Evolutionary conservation across 129 eudicot species (phyloP), one percentile per base, ranked within the genome.

Genomic region (Ambrosia artemisiifolia): DNA sequence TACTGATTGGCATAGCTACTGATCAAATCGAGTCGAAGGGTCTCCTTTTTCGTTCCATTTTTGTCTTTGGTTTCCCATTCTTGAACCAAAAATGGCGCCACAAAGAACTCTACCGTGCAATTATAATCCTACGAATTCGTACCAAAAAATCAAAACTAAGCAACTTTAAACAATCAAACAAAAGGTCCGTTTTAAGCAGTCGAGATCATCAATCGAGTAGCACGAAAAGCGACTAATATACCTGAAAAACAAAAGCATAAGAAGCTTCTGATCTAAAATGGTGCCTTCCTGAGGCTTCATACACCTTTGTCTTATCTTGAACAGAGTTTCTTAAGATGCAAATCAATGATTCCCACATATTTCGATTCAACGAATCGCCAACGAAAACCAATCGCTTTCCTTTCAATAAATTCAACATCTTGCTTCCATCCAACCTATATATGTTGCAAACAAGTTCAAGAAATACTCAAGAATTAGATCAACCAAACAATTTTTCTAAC

Each of bases 301-400:
- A 88, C 72, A 91, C 97, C 71, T 82, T 86, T 46, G 67, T 82
- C 69, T 83, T 81, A 75, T 91, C 84, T 84, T 79, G 83, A 4
- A 84, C 75, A 3, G 96, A 86, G 80, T 84, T 88, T 49, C 83
- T 77, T 33, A 91, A 82, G 55, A 91, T 88, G 80, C 97, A 91
- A 57, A 88, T 66, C 19, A 91, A 87, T 36, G 97, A 91, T 77
- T 91, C 97, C 97, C 97, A 91, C 97, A 91, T 91, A 65, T 91
- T 91, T 71, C 97, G 77, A 65, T 91, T 91, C 16, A 91, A 81
- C 12, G 97, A 91, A 81, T 91, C 97, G 4, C 97, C 97, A 17
- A 91, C 97, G 44, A 86, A 91, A 46, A 86, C 96, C 42, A 91
- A 67, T 59, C 96, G 73, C 56, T 88, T 91, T 54, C 96, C 96